Evolutionary conservation across 768 basidiomycete genomes (phyloP), one percentile per base, ranked within the genome.

Genomic region (Podaxis sp.): DNA sequence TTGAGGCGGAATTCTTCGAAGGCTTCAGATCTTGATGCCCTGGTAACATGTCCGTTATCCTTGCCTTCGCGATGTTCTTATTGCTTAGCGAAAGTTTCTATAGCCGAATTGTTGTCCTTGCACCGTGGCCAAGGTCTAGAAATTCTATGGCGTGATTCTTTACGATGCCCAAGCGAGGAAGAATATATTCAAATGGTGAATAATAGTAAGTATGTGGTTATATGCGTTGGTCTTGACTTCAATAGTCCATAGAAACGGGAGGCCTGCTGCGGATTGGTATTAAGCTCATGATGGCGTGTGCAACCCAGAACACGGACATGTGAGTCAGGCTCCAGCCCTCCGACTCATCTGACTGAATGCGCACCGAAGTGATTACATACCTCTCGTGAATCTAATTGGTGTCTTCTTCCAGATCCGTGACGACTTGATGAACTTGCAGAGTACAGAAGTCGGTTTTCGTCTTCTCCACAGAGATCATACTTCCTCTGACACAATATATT

Each of bases 391-490:
- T 72, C 83, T 97, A 9, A 90, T 98, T 64, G 94, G 96, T 2
- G 85, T 97, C n/a, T 91, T 87, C 69, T 97, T 94, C 73, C 96
- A 98, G 72, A 96, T 98, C 67, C 79, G 95, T n/a, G 96, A 98
- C 68, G 96, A 98, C 72, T 91, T 95, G 51, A 94, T 96, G 91
- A 98, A 98, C 68, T 77, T 98, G 25, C 89, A 96, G 69, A 93
- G 91, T 53, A 82, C 84, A 17, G 86, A 95, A 80, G 94, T 94
- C 67, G 25, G 77, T 55, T 8, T 56, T 36, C 22, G 37, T n/a
- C 11, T 62, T 58, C 29, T 40, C 22, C 49, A 15, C 27, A 46
- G 13, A 19, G 47, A 15, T 0, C 36, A n/a, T 38, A 4, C 40
- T 43, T 33, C 37, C 9, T 13, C 43, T 61, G 19, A 51, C 13